Evolutionary conservation across 192 early-diverging fungal species (phyloP).

Genomic region (Phlyctochytrium arcticum): DNA sequence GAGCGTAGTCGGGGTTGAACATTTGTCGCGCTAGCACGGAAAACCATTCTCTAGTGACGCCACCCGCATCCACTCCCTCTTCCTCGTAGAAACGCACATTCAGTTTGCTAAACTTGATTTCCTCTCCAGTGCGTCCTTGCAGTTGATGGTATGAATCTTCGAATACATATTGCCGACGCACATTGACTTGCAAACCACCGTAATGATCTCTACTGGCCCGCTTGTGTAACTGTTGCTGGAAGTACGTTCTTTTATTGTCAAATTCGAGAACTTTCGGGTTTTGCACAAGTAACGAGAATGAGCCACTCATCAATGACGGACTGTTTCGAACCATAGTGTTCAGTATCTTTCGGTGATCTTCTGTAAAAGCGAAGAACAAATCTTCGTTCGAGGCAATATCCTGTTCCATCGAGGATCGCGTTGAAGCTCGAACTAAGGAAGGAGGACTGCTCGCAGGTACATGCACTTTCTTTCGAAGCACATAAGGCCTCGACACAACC

Average conservation of each 20-base stretch:
- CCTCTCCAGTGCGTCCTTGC: constrained; percentile 83
- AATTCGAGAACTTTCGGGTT: constrained; percentile 98
- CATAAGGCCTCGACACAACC: constrained; percentile 94
- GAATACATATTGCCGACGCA: constrained; percentile 90
- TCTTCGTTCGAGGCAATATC: constrained; percentile 41
- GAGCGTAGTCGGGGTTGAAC: constrained; percentile 98
- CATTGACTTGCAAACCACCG: constrained; percentile 77
- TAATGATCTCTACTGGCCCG: constrained; percentile 63
- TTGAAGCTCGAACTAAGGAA: constrained; percentile 18
- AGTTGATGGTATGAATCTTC: constrained; percentile 95
- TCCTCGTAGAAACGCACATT: constrained; percentile 92
- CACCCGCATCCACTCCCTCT: constrained; percentile 97
- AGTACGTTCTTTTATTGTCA: constrained; percentile 99
- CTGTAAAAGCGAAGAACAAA: constrained; percentile 86
- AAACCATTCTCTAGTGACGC: constrained; percentile 98
- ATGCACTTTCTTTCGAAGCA: constrained; percentile 37
- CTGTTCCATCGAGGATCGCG: constrained; percentile 23
- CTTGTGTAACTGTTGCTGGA: constrained; percentile 92
- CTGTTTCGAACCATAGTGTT: constrained; percentile 98
- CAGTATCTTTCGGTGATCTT: constrained; percentile 91
- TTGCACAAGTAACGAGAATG: constrained; percentile 92
- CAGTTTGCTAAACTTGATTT: constrained; percentile 91
- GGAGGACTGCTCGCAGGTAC: neutral
- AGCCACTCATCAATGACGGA: constrained; percentile 91
- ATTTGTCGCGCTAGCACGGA: constrained; percentile 93